phyloP scores from a whole-genome alignment of 1,284 basidiomycete genomes.

The Moesziomyces sp. region DNA sequence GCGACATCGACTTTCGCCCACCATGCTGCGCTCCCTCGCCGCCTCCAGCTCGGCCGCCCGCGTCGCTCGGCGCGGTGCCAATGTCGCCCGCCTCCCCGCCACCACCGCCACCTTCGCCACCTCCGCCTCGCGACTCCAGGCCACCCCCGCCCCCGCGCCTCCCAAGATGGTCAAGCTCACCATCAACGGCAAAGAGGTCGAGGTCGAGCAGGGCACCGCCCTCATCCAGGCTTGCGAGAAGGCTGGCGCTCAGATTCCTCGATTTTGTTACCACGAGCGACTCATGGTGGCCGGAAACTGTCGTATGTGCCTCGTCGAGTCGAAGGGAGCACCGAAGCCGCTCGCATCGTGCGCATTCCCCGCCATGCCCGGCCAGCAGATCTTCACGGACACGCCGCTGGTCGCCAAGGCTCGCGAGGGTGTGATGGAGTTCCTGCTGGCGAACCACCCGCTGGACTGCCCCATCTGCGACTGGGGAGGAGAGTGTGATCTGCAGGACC shows the following conservation, averaged over 20 bases:
- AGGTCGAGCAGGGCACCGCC: conserved; percentile 69
- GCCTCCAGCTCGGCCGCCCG: conserved; percentile 45
- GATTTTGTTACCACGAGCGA: conserved; percentile 93
- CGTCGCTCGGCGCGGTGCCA: conserved; percentile 31
- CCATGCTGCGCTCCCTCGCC: conserved; percentile 49
- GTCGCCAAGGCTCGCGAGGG: conserved; percentile 91
- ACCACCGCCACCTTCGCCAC: conserved; percentile 50
- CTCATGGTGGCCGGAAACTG: conserved; percentile 67
- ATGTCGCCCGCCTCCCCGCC: conserved; percentile 21
- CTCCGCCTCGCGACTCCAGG: conserved; percentile 50
- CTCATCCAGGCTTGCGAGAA: conserved; percentile 90
- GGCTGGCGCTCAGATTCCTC: conserved; percentile 67
- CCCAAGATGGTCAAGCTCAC: conserved; percentile 67
- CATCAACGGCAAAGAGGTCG: conserved; percentile 67
- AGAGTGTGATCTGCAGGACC: conserved; percentile 99
- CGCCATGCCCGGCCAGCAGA: conserved; percentile 94
- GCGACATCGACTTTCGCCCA: not conserved
- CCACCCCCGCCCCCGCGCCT: conserved; percentile 56
- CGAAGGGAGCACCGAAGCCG: conserved; percentile 92
- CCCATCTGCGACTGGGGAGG: conserved; percentile 86
- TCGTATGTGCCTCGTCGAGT: conserved; percentile 88
- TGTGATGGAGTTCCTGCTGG: conserved; percentile 97
- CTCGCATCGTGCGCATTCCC: conserved; percentile 84
- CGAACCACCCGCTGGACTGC: conserved; percentile 98
- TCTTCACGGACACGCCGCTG: conserved; percentile 93